Evolutionary conservation across 2,329 filamentous ascomycete species (phyloP).

Genomic region (Colletotrichum sp.): DNA sequence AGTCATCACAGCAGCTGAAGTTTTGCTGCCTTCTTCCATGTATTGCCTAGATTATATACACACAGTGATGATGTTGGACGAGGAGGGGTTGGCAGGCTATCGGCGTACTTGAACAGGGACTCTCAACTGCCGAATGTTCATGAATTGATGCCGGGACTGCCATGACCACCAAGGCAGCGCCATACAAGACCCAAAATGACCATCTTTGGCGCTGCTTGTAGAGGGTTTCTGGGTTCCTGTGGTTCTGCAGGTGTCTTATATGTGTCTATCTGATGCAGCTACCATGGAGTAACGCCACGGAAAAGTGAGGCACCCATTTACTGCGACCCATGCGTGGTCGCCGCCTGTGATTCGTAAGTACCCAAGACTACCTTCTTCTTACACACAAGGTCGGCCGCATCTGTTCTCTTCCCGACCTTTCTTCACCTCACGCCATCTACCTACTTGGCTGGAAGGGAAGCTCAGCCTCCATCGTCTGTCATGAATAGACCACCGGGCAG

Average conservation of each 20-base stretch:
- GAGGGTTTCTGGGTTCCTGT: not conserved
- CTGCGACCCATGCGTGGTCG: not conserved
- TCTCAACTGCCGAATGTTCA: not conserved
- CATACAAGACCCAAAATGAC: fast-evolving
- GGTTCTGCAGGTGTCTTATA: not conserved
- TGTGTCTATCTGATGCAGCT: not conserved
- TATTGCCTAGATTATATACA: too few relatives aligned
- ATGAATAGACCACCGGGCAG: not conserved
- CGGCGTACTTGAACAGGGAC: too few relatives aligned
- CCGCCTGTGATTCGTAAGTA: not conserved
- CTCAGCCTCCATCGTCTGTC: fast-evolving
- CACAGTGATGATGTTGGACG: too few relatives aligned
- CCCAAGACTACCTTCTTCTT: fast-evolving
- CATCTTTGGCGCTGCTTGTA: not conserved
- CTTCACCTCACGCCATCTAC: fast-evolving
- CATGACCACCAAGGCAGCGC: not conserved
- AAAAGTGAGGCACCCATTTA: fast-evolving
- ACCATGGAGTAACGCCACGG: fast-evolving
- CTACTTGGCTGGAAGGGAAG: fast-evolving
- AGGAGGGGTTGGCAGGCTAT: too few relatives aligned
- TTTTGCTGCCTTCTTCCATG: too few relatives aligned
- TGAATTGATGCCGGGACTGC: fast-evolving
- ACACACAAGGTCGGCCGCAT: fast-evolving
- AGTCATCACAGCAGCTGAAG: too few relatives aligned
- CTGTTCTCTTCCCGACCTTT: fast-evolving